These are phyloP conservation scores for Malania oleifera DNA, from an alignment of 164 flowering plant genomes.

Conservation along the genomic window DNA sequence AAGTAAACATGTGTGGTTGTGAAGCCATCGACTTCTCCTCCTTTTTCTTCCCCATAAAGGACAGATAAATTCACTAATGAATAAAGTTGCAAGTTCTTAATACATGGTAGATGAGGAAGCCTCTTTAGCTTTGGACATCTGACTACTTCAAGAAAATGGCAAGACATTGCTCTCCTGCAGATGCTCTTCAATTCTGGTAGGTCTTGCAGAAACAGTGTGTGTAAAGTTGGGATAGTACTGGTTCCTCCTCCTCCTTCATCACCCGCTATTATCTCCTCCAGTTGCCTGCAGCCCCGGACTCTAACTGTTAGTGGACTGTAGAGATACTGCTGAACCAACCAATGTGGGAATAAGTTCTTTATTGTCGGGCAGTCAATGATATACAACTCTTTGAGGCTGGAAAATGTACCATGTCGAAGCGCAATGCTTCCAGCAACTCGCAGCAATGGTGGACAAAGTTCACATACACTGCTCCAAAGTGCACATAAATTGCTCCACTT, in stretches of 20 bases:
- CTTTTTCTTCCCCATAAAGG: too few relatives aligned
- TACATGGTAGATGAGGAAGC: too few relatives aligned
- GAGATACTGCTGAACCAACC: background rate
- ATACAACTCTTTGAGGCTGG: background rate
- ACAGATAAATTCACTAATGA: too few relatives aligned
- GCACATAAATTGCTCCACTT: too few relatives aligned
- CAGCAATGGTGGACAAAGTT: too few relatives aligned
- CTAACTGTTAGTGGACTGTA: conserved; percentile 3
- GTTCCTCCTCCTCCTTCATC: too few relatives aligned
- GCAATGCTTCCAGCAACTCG: too few relatives aligned
- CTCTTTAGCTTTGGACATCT: conserved; percentile 4
- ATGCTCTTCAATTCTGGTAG: conserved; percentile 10
- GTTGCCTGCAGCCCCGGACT: background rate
- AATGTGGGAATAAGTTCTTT: conserved; percentile 4
- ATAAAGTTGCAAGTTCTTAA: too few relatives aligned
- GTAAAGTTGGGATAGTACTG: conserved; percentile 7
- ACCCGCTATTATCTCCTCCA: conserved; percentile 12
- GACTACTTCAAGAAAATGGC: background rate
- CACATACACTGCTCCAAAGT: too few relatives aligned
- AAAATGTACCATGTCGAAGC: background rate
- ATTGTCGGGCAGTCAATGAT: background rate
- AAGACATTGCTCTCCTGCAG: background rate
- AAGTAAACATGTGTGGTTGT: too few relatives aligned
- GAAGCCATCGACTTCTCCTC: too few relatives aligned
- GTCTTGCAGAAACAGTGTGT: background rate